Evolutionary conservation across 1,284 basidiomycete species (phyloP).

Genomic region (Fomitiporia mediterranea): DNA sequence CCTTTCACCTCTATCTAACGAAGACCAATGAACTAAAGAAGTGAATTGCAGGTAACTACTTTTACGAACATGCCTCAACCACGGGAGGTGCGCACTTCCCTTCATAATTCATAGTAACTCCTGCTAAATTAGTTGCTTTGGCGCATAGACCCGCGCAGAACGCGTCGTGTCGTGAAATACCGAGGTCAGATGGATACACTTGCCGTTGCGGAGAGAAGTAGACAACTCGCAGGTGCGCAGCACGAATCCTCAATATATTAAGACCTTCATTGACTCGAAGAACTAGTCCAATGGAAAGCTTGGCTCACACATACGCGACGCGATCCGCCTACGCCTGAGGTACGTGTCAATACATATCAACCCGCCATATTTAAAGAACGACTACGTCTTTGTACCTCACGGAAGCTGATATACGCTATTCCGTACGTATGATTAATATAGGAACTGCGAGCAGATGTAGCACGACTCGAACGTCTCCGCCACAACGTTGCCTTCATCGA

Average conservation of each 20-base stretch:
- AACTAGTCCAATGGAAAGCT: conserved; percentile 29
- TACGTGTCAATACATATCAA: conserved; percentile 3
- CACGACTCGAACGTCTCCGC: conserved; percentile 24
- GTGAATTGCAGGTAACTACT: conserved; percentile 23
- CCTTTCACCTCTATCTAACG: neutral
- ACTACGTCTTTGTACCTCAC: neutral
- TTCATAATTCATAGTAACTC: too few species aligned
- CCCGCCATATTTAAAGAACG: neutral
- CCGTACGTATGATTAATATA: neutral
- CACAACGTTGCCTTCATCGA: conserved; percentile 26
- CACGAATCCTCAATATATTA: too few species aligned
- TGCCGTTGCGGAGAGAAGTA: conserved; percentile 14
- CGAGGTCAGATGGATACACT: conserved; percentile 22
- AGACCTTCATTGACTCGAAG: too few species aligned
- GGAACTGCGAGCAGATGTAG: conserved; percentile 27
- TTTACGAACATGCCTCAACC: conserved; percentile 23
- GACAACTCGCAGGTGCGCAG: conserved; percentile 15
- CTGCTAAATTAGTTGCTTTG: too few species aligned
- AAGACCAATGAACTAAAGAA: too few species aligned
- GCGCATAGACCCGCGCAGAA: conserved; percentile 19
- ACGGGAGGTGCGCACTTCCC: conserved; percentile 17
- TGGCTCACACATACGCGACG: conserved; percentile 29
- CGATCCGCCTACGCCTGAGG: conserved; percentile 25
- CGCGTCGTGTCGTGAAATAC: conserved; percentile 24
- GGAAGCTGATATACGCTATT: neutral